Conservation (phyloP, 345 rosid genomes). For the Populus nigra region DNA sequence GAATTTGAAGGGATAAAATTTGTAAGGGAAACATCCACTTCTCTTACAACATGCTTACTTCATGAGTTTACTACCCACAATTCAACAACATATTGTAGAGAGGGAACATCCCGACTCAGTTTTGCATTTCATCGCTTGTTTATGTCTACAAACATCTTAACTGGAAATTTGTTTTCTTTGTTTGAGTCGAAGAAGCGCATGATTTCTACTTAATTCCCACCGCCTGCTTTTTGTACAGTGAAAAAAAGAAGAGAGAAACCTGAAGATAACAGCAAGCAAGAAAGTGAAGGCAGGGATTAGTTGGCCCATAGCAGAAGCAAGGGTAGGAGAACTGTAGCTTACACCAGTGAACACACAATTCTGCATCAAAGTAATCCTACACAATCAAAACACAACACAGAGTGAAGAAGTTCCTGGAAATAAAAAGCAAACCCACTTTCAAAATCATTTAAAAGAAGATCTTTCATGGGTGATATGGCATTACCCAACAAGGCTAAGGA, state of each 20-base stretch:
- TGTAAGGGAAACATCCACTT: not conserved
- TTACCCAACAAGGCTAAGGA: constrained; percentile 49
- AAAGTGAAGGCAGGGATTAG: constrained; percentile 56
- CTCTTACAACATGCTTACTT: not conserved
- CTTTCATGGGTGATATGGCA: not conserved
- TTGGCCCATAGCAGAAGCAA: constrained; percentile 48
- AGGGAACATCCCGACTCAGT: not conserved
- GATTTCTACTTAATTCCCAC: too few species aligned
- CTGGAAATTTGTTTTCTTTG: not conserved
- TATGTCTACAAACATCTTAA: too few species aligned
- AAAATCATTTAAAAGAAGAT: not conserved
- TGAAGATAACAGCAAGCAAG: constrained; percentile 55
- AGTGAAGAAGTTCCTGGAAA: not conserved
- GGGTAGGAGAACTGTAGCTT: constrained; percentile 54
- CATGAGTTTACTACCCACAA: not conserved
- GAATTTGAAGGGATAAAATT: not conserved
- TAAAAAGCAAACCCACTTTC: not conserved
- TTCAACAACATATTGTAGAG: not conserved
- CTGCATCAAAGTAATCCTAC: constrained; percentile 52
- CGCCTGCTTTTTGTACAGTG: not conserved
- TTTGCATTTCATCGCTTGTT: too few species aligned
- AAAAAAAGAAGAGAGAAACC: constrained; percentile 31
- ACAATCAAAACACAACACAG: not conserved
- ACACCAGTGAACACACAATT: constrained; percentile 47
- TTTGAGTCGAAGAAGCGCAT: too few species aligned